Percentiles rank a stretch among this genome's conserved stretches.
Conservation (phyloP, 305 asterid species). For the Withania somnifera region DNA sequence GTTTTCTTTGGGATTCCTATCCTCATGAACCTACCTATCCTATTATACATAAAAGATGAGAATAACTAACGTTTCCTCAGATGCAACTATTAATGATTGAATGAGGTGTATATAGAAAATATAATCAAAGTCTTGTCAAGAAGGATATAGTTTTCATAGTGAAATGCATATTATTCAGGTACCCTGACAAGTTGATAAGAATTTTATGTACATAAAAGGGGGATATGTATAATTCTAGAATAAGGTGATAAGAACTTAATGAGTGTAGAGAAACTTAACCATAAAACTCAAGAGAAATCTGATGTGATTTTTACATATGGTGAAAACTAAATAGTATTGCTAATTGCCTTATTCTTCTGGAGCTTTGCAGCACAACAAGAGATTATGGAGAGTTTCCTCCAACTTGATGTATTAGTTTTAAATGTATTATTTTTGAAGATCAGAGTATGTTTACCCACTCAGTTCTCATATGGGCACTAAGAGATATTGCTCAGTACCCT, state of each 20-base stretch:
- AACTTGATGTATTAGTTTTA: background rate
- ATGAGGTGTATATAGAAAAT: background rate
- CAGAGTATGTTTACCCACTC: background rate
- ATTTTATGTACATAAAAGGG: background rate
- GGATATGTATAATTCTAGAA: conserved; percentile 1
- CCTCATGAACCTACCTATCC: conserved; percentile 24
- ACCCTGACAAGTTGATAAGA: background rate
- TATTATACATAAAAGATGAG: background rate
- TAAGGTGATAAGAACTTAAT: background rate
- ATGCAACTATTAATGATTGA: background rate
- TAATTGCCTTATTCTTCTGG: background rate
- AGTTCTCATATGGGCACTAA: background rate
- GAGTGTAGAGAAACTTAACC: background rate
- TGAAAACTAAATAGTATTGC: background rate
- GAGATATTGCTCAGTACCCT: background rate
- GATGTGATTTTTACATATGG: background rate
- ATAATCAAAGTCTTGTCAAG: background rate
- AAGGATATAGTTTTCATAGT: background rate
- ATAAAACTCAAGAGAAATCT: background rate
- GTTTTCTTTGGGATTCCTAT: conserved; percentile 78
- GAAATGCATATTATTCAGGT: background rate
- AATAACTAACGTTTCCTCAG: background rate
- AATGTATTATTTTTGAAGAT: background rate
- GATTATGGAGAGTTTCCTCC: background rate
- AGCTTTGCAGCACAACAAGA: too few species aligned